Evolutionary conservation across 1,284 basidiomycete species (phyloP), one percentile per base, ranked within the genome.

Genomic region (Pyrrhoderma noxium): DNA sequence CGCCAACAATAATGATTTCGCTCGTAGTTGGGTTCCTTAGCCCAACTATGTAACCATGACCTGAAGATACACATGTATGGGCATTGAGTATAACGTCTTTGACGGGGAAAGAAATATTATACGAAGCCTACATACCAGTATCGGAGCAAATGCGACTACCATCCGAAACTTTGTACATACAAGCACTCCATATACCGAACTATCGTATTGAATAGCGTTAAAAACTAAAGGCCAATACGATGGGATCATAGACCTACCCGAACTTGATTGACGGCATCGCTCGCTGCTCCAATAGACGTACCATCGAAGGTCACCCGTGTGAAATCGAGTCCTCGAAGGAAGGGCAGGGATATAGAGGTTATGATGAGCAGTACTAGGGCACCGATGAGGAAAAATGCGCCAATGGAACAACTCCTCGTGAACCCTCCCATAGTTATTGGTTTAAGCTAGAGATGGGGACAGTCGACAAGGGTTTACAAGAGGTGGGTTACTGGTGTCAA

Each of bases 271-370:
- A 75, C 54, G 3, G 61, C 64, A 22, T 58, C 60, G 23, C 71
- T 55, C 9, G 62, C 60, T 16, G 64, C 55, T 11, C 70, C 62
- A 11, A 58, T 55, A 31, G 64, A 54, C 11, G 57, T 64, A 9
- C 64, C 64, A 18, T 60, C 61, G 53, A 80, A 79, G 50, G 75
- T 70, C 4, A 76, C 71, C 31, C 84, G 77, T 2, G 74, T 71
- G 58, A 88, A 70, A 64, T 88, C 85, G 56, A 87, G 67, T 0
- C 72, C 75, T 27, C 77, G 69, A 23, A 88, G 67, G 65, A 69
- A 80, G 1, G 85, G 86, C 4, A 87, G 67, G 3, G 85, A 87
- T 45, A 89, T 72, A 18, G 84, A 79, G 41, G 79, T 76, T 56
- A 89, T 66, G 63, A 87, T 69, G 59, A 75, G 75, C 51, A 88